phyloP scores from a whole-genome alignment of 768 basidiomycete species.

The button mushroom (Agaricus bisporus) region DNA sequence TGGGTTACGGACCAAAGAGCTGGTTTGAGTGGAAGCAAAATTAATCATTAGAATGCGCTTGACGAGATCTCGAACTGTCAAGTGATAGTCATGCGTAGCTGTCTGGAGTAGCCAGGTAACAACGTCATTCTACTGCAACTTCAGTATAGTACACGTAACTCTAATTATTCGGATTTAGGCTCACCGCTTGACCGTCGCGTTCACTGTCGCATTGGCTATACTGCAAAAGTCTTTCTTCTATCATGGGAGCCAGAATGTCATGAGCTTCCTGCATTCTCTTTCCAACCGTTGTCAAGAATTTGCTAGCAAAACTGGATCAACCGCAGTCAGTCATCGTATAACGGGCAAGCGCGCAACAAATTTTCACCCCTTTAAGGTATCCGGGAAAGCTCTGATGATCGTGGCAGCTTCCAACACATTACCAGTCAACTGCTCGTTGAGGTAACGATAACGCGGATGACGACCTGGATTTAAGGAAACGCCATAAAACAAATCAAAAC shows the following conservation, averaged over 20 bases:
- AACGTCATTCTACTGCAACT: conserved; percentile 12
- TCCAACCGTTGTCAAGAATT: conserved; percentile 9
- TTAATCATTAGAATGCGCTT: conserved; percentile 30
- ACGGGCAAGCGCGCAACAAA: background rate
- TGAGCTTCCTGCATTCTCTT: conserved; percentile 1
- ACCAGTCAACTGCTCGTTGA: background rate
- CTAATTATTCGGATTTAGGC: background rate
- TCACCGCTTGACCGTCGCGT: conserved; percentile 27
- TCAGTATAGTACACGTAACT: background rate
- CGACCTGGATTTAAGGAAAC: background rate
- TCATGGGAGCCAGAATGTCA: conserved; percentile 8
- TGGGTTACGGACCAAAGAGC: conserved; percentile 25
- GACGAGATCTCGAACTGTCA: conserved; percentile 16
- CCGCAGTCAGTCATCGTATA: background rate
- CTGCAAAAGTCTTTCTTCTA: conserved; percentile 12
- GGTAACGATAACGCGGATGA: conserved; percentile 18
- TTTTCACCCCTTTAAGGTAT: background rate
- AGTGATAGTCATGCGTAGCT: conserved; percentile 19
- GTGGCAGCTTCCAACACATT: background rate
- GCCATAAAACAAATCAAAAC: background rate
- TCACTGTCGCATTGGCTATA: conserved; percentile 14
- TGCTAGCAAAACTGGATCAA: conserved; percentile 7
- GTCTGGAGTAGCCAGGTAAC: conserved; percentile 22
- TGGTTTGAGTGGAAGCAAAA: conserved; percentile 36
- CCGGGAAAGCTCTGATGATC: background rate